phyloP scores from a whole-genome alignment of 352 stramenopile genomes.

The Phytophthora quininea region DNA sequence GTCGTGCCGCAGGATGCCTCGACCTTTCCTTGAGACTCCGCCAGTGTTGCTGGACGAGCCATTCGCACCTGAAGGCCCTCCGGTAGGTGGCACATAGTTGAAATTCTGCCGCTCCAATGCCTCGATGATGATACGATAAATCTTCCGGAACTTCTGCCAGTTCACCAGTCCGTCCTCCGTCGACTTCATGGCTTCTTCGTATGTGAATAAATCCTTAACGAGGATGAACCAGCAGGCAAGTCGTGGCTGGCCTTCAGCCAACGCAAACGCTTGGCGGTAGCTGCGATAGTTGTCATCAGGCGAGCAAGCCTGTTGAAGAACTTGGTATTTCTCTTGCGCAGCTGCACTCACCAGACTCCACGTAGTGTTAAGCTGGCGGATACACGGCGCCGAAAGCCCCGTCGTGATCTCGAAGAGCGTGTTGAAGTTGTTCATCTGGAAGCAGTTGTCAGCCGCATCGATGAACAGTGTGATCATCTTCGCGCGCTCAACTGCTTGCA shows the following conservation, averaged over 20 bases:
- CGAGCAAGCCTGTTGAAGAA: constrained; percentile 82
- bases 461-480: constrained; percentile 89
- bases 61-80: constrained; percentile 4
- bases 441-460: constrained; percentile 80
- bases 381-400: constrained; percentile 78
- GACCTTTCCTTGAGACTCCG: constrained; percentile 75
- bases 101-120: constrained; percentile 80
- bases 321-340: constrained; percentile 80
- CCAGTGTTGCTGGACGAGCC: constrained; percentile 4
- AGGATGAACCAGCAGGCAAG: constrained; percentile 87
- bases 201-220: constrained; percentile 88
- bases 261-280: constrained; percentile 81
- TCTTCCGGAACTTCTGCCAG: constrained; percentile 88
- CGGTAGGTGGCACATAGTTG: constrained; percentile 63
- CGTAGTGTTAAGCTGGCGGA: constrained; percentile 84
- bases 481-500: constrained; percentile 79
- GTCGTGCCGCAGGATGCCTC: constrained; percentile 76
- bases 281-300: constrained; percentile 88
- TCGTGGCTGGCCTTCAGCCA: constrained; percentile 78
- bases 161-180: constrained; percentile 85
- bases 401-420: constrained; percentile 86
- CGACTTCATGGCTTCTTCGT: constrained; percentile 88
- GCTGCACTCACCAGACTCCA: constrained; percentile 74
- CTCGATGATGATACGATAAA: constrained; percentile 82
- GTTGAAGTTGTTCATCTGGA: constrained; percentile 91